Evolutionary conservation across 176 grass and related monocot species (phyloP), one percentile per base, ranked within the genome.

Genomic region (Canna indica): DNA sequence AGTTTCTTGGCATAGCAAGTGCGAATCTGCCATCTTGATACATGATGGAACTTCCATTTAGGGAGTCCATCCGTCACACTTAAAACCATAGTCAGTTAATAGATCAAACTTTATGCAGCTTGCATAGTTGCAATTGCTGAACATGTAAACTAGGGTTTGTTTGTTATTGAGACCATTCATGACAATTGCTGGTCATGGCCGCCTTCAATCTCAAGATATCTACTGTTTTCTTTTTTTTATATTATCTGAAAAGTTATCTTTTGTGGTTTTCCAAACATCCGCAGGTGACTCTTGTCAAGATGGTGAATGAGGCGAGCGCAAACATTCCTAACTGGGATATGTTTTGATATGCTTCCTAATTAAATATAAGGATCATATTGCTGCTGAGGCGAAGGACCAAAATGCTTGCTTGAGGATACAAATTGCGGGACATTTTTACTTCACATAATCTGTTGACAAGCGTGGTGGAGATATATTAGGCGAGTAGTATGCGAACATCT

Each of bases 271-370:
- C 47, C 28, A 70, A 64, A 47, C 20, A 72, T 79, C 34, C 36
- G 47, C 58, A 96, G 91, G 85, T 77, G 59, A 96, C 88, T 73
- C 88, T 96, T 78, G 88, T 96, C 57, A 96, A 86, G 59, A 96
- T 96, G 91, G 78, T 96, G 20, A 96, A 91, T 64, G 91, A 96
- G 86, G 91, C 91, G 67, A 86, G 85, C 34, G 70, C 73, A 32
- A 96, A 64, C 61, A 96, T 91, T 72, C 83, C 81, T 1, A 79
- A 86, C 60, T 96, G 91, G 91, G 88, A 88, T 47, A 66, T 78
- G 24, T 86, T 80, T 15, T 75, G 65, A 59, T 70, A 78, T 26
- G 39, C 11, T 35, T 84, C 34, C 78, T 4, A 54, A 1, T 13
- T 53, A 22, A 53, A 18, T 52, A n/a, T 46, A 36, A 36, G 33